These are phyloP conservation scores for Asterophora parasitica DNA, from an alignment of 768 basidiomycete species.

Conservation along the genomic window DNA sequence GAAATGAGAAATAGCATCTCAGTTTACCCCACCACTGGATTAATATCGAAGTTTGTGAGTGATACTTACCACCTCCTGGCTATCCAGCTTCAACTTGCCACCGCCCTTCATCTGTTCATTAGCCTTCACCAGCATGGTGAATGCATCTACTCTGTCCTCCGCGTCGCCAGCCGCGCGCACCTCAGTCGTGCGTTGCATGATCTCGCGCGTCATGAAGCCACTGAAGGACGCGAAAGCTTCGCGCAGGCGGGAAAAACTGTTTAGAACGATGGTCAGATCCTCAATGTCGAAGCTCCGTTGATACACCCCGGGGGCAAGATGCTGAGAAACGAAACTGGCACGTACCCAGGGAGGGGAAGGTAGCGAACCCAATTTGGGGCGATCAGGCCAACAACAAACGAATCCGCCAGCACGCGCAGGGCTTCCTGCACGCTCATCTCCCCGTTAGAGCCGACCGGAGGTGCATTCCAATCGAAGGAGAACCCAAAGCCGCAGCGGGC, in stretches of 20 bases:
- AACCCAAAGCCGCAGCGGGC: slow-evolving; percentile 43
- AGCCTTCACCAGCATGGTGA: slow-evolving; percentile 40
- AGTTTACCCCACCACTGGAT: too few relatives aligned
- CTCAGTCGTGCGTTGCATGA: slow-evolving; percentile 26
- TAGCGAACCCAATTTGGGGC: slow-evolving; percentile 8
- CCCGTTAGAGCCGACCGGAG: slow-evolving; percentile 30
- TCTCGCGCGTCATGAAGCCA: slow-evolving; percentile 34
- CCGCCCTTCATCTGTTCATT: slow-evolving; percentile 34
- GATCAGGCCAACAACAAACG: slow-evolving; percentile 2
- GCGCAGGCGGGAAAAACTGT: slow-evolving; percentile 24
- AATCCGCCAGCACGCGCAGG: slow-evolving; percentile 28
- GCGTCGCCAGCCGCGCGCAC: slow-evolving; percentile 11
- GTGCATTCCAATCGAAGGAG: slow-evolving; percentile 32
- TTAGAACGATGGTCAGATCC: too few relatives aligned
- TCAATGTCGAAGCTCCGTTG: too few relatives aligned
- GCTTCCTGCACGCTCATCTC: slow-evolving; percentile 33
- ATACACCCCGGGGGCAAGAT: too few relatives aligned
- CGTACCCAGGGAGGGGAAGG: slow-evolving; percentile 12
- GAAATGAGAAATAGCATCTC: too few relatives aligned
- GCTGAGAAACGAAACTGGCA: background rate
- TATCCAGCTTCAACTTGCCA: slow-evolving; percentile 32
- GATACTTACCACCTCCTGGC: slow-evolving; percentile 34
- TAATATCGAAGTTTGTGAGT: too few relatives aligned
- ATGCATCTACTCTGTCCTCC: slow-evolving; percentile 25
- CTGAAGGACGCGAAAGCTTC: slow-evolving; percentile 25